Base-by-base conservation (phyloP, 148 eudicot species). In the Talinum fruticosum region DNA sequence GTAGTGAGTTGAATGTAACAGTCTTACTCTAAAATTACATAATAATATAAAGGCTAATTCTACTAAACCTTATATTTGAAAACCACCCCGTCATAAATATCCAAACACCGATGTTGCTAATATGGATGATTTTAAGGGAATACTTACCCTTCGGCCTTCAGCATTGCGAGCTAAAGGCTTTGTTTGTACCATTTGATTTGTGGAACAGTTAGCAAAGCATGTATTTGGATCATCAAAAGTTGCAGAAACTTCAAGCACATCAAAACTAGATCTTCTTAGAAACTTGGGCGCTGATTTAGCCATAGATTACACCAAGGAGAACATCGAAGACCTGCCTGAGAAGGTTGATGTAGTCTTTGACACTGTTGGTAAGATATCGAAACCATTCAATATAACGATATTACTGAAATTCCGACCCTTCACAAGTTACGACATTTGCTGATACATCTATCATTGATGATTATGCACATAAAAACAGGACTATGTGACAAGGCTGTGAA, bases 271-370 rank as follows among this genome's bases (percentile, higher is more conserved):
- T 30, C 21, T 66, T 4, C 8, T 66, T 2, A 32, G 36, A 7
- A 32, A 6, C 21, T 13, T 66, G 18, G 69, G 37, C 3, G 69
- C 36, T 66, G 69, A 66, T 30, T 15, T 13, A 66, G 36, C 69
- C 30, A 30, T 66, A 30, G 69, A 66, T 13, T 66, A 66, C 36
- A 66, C 69, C 35, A 66, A 66, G 36, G 69, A 66, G 69, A 30
- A 66, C 5, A 29, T 10, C 8, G 37, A 32, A 32, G 36, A 66
- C 21, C 21, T 66, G 36, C 69, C 69, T 3, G 69, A 66, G 21
- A 66, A 32, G 21, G 30, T 66, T 66, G 69, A 66, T 30, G 69
- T 66, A 10, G 69, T 66, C 7, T 66, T 29, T 32, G 69, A 66
- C 21, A 32, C 69, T 13, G 37, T 66, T 66, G 69, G 69, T 66